These are phyloP conservation scores for Calocybe gangraenosa DNA, from an alignment of 768 basidiomycete genomes.

Conservation along the genomic window DNA sequence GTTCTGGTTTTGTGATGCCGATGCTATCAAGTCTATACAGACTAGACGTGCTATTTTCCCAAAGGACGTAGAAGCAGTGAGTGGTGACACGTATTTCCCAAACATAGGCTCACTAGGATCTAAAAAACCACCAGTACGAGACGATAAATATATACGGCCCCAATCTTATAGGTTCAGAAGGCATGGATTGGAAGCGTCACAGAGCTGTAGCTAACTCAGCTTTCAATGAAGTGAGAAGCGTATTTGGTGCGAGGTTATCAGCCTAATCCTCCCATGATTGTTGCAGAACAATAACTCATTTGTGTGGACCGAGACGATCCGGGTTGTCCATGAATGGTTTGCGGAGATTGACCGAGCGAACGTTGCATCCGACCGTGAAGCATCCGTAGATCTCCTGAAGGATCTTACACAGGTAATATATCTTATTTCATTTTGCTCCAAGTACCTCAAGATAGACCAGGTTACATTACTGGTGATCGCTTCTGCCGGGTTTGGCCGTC, in stretches of 20 bases:
- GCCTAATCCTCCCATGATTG: not conserved
- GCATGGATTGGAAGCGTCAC: constrained; percentile 45
- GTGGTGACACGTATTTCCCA: not conserved
- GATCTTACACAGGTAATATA: constrained; percentile 21
- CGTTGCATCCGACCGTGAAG: not conserved
- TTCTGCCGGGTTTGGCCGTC: constrained; percentile 38
- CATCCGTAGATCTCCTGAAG: constrained; percentile 19
- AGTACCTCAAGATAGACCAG: constrained; percentile 9
- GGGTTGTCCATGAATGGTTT: constrained; percentile 39
- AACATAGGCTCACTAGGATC: not conserved
- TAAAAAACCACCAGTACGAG: constrained; percentile 27
- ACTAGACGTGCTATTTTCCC: constrained; percentile 30
- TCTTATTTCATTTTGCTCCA: constrained; percentile 3
- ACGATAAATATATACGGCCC: constrained; percentile 40
- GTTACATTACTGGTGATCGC: constrained; percentile 34
- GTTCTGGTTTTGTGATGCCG: constrained; percentile 41
- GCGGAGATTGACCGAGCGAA: constrained; percentile 25
- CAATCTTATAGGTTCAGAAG: constrained; percentile 40
- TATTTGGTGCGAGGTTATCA: not conserved
- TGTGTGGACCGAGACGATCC: constrained; percentile 44
- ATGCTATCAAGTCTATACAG: constrained; percentile 33
- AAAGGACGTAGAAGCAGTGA: constrained; percentile 35
- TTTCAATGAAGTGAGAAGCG: constrained; percentile 40
- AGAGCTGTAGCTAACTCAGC: constrained; percentile 41
- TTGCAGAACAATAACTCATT: constrained; percentile 40